These are phyloP conservation scores for Mucor lusitanicus DNA, from an alignment of 371 early-diverging fungal species.

Conservation along the genomic window DNA sequence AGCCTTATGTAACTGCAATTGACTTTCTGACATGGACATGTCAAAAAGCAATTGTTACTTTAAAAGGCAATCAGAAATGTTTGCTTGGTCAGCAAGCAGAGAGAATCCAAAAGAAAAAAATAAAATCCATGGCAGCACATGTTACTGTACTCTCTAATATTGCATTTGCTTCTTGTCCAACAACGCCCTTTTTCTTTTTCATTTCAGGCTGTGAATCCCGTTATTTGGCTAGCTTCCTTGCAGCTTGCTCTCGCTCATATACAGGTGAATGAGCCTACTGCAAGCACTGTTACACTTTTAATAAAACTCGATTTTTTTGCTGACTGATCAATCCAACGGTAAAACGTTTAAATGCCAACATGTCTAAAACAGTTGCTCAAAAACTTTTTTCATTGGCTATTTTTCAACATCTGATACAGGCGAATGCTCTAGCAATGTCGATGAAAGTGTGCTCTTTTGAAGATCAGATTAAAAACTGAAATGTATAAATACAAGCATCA, in stretches of 20 bases:
- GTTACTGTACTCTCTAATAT: neutral
- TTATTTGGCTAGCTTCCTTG: neutral
- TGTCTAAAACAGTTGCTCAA: neutral
- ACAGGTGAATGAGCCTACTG: neutral
- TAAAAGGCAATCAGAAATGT: neutral
- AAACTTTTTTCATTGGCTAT: neutral
- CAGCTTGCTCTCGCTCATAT: neutral
- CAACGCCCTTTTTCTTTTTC: neutral
- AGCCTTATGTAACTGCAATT: neutral
- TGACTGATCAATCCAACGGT: constrained; percentile 1
- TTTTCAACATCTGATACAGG: neutral
- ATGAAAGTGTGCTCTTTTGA: neutral
- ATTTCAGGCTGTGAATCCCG: neutral
- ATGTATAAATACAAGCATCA: neutral
- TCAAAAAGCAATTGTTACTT: neutral
- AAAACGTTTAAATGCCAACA: neutral
- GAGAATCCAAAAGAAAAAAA: neutral
- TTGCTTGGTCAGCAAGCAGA: neutral
- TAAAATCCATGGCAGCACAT: neutral
- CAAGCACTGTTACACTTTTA: neutral
- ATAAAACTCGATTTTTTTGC: neutral
- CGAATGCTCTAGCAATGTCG: neutral
- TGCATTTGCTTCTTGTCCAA: neutral
- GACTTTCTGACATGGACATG: neutral
- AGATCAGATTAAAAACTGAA: neutral